These are phyloP conservation scores for Aspergillus sergii DNA, from an alignment of 2,329 filamentous ascomycete genomes.

Conservation along the genomic window DNA sequence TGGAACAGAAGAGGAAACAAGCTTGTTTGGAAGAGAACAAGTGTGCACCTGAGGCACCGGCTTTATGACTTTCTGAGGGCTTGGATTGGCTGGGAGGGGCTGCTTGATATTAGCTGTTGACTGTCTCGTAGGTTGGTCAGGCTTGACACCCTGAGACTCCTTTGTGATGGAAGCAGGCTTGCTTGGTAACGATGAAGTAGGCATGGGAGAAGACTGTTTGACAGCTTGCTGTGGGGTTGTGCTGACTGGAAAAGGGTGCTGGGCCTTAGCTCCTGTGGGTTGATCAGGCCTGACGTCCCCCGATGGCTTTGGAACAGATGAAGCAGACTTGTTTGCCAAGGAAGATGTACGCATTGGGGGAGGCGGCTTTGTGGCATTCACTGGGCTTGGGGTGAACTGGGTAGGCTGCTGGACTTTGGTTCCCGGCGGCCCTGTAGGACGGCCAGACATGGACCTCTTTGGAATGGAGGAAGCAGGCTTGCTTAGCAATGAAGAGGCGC, in stretches of 20 bases:
- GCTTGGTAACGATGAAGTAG: not conserved
- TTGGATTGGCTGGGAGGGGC: not conserved
- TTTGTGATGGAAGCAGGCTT: not conserved
- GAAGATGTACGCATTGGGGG: not conserved
- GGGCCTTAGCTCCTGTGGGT: not conserved
- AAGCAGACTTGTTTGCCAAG: not conserved
- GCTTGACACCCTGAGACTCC: not conserved
- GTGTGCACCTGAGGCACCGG: not conserved
- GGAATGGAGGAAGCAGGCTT: not conserved
- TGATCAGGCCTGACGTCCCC: not conserved
- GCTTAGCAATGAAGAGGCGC: not conserved
- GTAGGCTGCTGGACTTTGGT: not conserved
- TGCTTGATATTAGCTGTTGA: not conserved
- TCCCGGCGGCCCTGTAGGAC: not conserved
- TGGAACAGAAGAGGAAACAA: constrained; percentile 5
- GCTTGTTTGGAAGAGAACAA: not conserved
- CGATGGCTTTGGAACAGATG: not conserved
- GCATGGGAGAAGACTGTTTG: not conserved
- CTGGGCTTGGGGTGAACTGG: not conserved
- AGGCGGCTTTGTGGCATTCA: not conserved
- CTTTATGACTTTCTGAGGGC: not conserved
- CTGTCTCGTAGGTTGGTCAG: not conserved
- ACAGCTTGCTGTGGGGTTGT: not conserved
- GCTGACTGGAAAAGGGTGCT: not conserved
- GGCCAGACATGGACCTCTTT: not conserved